Conservation (phyloP, 495 filamentous ascomycete genomes). For the Podospora pseudocomata region DNA sequence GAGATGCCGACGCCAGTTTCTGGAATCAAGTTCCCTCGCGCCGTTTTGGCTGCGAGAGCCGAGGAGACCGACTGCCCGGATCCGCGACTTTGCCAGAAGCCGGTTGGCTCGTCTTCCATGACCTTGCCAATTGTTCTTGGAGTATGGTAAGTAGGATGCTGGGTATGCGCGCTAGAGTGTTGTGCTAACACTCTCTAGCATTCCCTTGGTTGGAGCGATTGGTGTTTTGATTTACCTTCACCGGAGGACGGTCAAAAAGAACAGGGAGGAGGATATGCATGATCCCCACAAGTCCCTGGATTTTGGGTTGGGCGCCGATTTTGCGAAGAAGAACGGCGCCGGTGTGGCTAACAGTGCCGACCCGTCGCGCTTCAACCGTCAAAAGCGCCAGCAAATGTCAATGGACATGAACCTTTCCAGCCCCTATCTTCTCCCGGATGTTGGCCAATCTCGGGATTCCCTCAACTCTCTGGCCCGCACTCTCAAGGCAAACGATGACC, state of each 20-base stretch:
- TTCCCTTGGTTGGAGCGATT: slow-evolving; percentile 68
- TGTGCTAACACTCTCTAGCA: slow-evolving; percentile 48
- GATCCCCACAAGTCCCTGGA: slow-evolving; percentile 92
- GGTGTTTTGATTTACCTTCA: slow-evolving; percentile 72
- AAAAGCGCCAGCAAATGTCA: slow-evolving; percentile 75
- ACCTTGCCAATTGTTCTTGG: slow-evolving; percentile 76
- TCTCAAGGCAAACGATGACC: slow-evolving; percentile 68
- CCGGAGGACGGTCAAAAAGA: slow-evolving; percentile 66
- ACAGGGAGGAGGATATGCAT: slow-evolving; percentile 72
- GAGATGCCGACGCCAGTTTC: slow-evolving; percentile 16
- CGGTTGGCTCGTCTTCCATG: slow-evolving; percentile 52
- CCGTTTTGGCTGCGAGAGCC: slow-evolving; percentile 19
- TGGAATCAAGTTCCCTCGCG: slow-evolving; percentile 21
- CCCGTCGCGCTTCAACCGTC: slow-evolving; percentile 55
- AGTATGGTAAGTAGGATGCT: slow-evolving; percentile 64
- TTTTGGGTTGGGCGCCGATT: slow-evolving; percentile 66
- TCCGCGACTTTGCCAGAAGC: slow-evolving; percentile 49
- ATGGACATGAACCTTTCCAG: slow-evolving; percentile 76
- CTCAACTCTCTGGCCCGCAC: slow-evolving; percentile 77
- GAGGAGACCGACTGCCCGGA: slow-evolving; percentile 21
- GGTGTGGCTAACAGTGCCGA: slow-evolving; percentile 45
- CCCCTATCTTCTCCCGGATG: slow-evolving; percentile 83
- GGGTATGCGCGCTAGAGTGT: slow-evolving; percentile 21
- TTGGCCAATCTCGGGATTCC: slow-evolving; percentile 78
- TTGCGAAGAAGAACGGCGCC: slow-evolving; percentile 20